Conservation (phyloP, 192 early-diverging fungal species). For the Borealophlyctis nickersoniae region DNA sequence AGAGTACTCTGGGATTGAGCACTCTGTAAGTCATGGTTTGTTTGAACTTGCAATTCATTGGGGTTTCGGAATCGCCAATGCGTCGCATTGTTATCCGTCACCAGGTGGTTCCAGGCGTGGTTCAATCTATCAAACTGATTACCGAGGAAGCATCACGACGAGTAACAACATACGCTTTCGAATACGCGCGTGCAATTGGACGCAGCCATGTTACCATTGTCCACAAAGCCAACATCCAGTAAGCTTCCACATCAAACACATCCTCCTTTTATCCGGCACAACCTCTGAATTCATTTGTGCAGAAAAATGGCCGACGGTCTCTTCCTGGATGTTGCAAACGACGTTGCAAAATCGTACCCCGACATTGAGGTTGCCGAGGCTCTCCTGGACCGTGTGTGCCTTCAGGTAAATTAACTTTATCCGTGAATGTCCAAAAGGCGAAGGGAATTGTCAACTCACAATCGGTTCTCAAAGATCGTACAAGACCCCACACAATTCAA, state of each 20-base stretch:
- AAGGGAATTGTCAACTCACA: background rate
- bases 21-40: constrained; percentile 52
- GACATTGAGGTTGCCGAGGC: constrained; percentile 87
- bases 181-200: constrained; percentile 84
- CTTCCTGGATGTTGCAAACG: constrained; percentile 88
- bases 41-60: background rate
- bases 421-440: background rate
- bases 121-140: constrained; percentile 99
- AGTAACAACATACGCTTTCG: constrained; percentile 91
- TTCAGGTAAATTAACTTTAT: constrained; percentile 32
- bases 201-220: constrained; percentile 92
- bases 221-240: constrained; percentile 87
- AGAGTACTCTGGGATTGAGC: constrained; percentile 99
- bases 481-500: constrained; percentile 87
- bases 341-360: constrained; percentile 90
- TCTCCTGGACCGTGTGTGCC: constrained; percentile 91
- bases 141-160: constrained; percentile 92
- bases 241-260: no score
- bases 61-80: background rate
- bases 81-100: constrained; percentile 2
- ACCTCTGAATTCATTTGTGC: background rate
- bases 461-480: constrained; percentile 86
- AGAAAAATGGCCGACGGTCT: constrained; percentile 94
- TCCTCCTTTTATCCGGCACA: no score
- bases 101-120: constrained; percentile 88